Conservation (phyloP, 371 early-diverging fungal genomes). For the Mucor irregularis region DNA sequence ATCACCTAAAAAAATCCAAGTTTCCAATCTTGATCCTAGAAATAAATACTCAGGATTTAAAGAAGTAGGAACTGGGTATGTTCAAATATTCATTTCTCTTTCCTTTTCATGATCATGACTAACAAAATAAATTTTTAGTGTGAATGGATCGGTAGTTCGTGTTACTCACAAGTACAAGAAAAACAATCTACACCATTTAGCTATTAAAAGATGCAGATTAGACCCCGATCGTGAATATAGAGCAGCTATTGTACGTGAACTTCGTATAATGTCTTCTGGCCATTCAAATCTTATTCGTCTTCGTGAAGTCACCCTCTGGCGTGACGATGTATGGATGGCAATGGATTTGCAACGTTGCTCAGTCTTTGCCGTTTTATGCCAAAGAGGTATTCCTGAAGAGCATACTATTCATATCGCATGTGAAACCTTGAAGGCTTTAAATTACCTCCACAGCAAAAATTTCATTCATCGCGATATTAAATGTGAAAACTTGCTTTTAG, state of each 20-base stretch:
- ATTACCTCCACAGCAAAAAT: constrained; percentile 90
- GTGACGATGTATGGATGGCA: constrained; percentile 58
- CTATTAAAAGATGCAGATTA: constrained; percentile 52
- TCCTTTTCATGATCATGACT: background rate
- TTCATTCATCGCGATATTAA: constrained; percentile 98
- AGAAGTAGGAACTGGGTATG: constrained; percentile 55
- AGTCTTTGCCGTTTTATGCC: constrained; percentile 53
- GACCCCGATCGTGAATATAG: constrained; percentile 55
- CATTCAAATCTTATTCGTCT: constrained; percentile 47
- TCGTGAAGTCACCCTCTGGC: constrained; percentile 52
- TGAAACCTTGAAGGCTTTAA: constrained; percentile 71
- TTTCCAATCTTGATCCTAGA: constrained; percentile 44
- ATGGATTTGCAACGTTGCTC: constrained; percentile 54
- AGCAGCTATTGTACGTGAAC: constrained; percentile 51
- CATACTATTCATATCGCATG: constrained; percentile 47
- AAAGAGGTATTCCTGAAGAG: constrained; percentile 55
- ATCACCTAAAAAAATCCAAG: constrained; percentile 31
- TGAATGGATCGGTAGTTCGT: constrained; percentile 55
- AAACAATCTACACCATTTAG: constrained; percentile 34
- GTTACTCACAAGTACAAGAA: constrained; percentile 48
- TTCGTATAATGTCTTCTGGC: constrained; percentile 54
- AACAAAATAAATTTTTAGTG: constrained; percentile 27
- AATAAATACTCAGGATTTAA: constrained; percentile 47
- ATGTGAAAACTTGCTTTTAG: constrained; percentile 97
- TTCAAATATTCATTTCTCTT: background rate